Conservation (phyloP, 352 stramenopile species). For the Globisporangium heterothallicum region DNA sequence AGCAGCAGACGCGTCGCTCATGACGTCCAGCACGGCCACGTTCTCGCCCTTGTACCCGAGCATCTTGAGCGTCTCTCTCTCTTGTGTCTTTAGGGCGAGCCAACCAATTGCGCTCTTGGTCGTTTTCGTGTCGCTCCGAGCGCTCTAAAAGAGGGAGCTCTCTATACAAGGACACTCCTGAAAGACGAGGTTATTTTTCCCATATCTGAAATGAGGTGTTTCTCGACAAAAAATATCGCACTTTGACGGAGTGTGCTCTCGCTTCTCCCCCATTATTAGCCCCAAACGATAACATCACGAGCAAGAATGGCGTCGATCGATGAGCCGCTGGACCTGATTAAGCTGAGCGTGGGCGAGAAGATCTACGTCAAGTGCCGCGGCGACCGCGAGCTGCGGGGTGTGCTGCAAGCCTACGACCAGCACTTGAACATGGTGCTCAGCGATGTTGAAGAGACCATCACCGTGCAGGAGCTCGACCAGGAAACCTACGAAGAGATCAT, state of each 20-base stretch:
- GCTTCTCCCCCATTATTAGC: no score
- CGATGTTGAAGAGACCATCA: constrained; percentile 99
- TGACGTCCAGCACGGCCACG: constrained; percentile 21
- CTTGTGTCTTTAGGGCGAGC: neutral
- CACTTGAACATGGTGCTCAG: constrained; percentile 99
- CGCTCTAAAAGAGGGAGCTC: constrained; percentile 12
- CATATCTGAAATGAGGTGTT: constrained; percentile 10
- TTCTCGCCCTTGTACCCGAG: constrained; percentile 27
- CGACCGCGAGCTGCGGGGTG: constrained; percentile 94
- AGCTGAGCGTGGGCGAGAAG: constrained; percentile 97
- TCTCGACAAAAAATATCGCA: neutral
- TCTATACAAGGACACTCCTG: constrained; percentile 17
- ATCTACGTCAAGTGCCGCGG: constrained; percentile 99
- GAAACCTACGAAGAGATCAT: constrained; percentile 98
- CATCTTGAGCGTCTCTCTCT: constrained; percentile 9
- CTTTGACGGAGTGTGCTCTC: constrained; percentile 1
- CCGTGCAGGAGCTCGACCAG: constrained; percentile 94
- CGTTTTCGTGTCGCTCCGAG: constrained; percentile 9
- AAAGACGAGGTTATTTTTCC: constrained; percentile 5
- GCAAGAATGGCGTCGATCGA: constrained; percentile 83
- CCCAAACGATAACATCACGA: no score
- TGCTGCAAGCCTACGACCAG: constrained; percentile 98
- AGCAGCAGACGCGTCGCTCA: constrained; percentile 15
- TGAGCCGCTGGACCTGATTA: constrained; percentile 98
- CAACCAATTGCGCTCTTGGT: constrained; percentile 14